Evolutionary conservation across 257 asterid species (phyloP), one percentile per base, ranked within the genome.

Genomic region (Linaria vulgaris): DNA sequence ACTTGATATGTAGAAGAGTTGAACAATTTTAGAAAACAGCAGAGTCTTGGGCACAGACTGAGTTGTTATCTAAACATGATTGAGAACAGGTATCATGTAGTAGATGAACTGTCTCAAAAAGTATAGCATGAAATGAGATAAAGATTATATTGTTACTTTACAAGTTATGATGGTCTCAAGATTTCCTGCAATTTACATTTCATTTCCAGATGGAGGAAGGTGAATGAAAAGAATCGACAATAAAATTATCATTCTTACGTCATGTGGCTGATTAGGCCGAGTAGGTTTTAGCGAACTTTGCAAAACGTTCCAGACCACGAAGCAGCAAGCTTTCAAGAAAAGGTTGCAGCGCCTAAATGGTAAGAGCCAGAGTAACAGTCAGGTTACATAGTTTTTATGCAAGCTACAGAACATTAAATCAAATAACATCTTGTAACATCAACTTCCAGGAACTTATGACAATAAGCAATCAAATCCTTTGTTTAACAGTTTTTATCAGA

Each of bases 261-360:
- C 73, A 88, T 16, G 68, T 56, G 31, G 85, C 69, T 12, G 78
- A 43, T 53, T 85, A 81, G 48, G 83, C 81, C 10, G 90, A 56
- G 72, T 77, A 77, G 71, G 47, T 80, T 66, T 71, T 80, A 12
- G 83, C 92, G 48, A 84, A 86, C 41, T 22, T 72, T 20, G 91
- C 87, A 63, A 91, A 88, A 38, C 71, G 73, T 62, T 84, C 85
- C 78, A 91, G 67, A 17, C 92, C 95, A 3, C 79, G 83, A 0
- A 41, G 27, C 69, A 91, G 92, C 80, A 91, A 80, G 82, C 81
- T 80, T 67, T 84, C 80, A 17, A 84, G 87, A 74, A 91, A 83
- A 53, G 98, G 98, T 71, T 73, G 83, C 74, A 88, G 73, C 5
- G 95, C 96, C 98, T 91, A 73, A 54, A 63, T n/a, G 14, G 75